These are phyloP conservation scores for Adenanthera pavonina DNA, from an alignment of 306 rosid species.

Conservation along the genomic window DNA sequence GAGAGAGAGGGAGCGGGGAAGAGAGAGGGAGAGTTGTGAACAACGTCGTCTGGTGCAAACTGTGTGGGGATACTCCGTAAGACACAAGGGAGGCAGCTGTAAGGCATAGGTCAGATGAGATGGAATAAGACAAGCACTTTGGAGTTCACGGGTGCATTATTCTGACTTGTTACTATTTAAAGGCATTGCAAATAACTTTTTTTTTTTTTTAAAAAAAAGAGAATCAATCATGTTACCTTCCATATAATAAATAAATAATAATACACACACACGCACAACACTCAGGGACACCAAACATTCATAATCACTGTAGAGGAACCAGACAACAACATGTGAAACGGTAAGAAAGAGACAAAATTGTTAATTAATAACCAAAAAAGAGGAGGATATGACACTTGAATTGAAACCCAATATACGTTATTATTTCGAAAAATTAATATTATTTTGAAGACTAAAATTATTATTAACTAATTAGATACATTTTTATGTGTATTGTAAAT, in stretches of 20 bases:
- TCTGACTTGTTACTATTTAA: neutral
- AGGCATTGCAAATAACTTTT: neutral
- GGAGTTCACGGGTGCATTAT: slow-evolving; percentile 4
- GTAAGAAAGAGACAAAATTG: neutral
- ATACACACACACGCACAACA: neutral
- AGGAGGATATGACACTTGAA: neutral
- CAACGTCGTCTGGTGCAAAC: no score
- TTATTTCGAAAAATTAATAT: no score
- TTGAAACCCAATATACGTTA: no score
- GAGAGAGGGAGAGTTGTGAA: no score
- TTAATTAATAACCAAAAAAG: neutral
- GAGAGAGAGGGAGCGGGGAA: no score
- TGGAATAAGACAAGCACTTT: neutral
- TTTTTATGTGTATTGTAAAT: no score
- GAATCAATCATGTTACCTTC: neutral
- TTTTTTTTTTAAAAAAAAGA: neutral
- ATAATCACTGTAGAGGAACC: neutral
- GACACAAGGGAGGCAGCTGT: no score
- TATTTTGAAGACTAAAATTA: no score
- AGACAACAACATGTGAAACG: neutral
- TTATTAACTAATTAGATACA: no score
- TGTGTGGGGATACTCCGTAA: no score
- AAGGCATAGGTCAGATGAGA: no score
- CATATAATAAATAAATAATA: neutral
- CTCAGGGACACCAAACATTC: neutral